Base-by-base conservation (phyloP, 768 basidiomycete genomes). In the Lactarius evosmus region DNA sequence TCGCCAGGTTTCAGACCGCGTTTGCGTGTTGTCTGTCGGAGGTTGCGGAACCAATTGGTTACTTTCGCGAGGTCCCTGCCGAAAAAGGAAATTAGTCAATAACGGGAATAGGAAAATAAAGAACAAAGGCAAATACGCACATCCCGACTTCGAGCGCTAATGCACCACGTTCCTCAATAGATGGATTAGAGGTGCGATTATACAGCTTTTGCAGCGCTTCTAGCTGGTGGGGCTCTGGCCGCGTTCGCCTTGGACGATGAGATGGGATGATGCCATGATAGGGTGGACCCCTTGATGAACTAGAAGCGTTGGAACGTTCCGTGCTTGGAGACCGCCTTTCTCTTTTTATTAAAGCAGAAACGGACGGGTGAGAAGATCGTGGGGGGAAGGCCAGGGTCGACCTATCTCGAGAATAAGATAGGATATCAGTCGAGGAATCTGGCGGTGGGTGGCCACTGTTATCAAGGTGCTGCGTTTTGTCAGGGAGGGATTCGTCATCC, bases 11-110 rank as follows among this genome's bases (percentile, higher is more conserved):
- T 75, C 80, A 85, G 61, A 4, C 83, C 81, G 27, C 89, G 84
- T 74, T 86, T 91, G 49, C 89, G 77, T n/a, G 89, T 82, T 19
- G 88, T 88, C 75, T 93, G 90, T 40, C 90, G 83, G 62, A 92
- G 79, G 71, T 93, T 93, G 38, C 90, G 81, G 79, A 92, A 92
- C 90, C 90, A 93, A 73, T 93, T 93, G 19, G 90, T 91, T 58
- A 93, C 89, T 75, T 90, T 91, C 67, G 85, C 87, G 61, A 92
- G 74, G 74, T 93, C 90, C 90, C 68, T 69, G 30, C 44, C 53
- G 41, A 52, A 84, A 69, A 70, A 63, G 61, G 65, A 61, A 27
- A 36, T 32, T 1, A 2, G 32, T 61, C 25, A 38, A 46, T 8
- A n/a, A 59, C 70, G 62, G 36, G 14, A 60, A 29, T 9, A 41